A percentile compares a stretch with the other conserved stretches of the same genome.
Conservation (phyloP, 192 early-diverging fungal species). For the Coemansia sp. region DNA sequence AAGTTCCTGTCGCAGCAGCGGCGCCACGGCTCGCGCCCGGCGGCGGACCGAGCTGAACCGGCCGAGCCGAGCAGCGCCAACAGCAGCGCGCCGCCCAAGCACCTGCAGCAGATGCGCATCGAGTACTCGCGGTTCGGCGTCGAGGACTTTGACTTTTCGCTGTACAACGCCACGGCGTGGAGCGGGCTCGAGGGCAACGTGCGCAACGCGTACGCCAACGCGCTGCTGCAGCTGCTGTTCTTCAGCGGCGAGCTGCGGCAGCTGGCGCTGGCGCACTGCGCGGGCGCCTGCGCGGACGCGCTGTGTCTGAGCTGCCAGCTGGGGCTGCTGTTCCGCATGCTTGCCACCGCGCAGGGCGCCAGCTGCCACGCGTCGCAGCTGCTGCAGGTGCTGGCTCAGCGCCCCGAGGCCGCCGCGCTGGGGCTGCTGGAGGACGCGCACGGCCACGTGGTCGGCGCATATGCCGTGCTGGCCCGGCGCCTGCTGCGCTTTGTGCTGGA, state of each 20-base stretch:
- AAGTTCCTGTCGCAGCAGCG: slow-evolving; percentile 45
- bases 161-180: slow-evolving; percentile 83
- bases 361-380: slow-evolving; percentile 97
- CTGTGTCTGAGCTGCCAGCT: slow-evolving; percentile 89
- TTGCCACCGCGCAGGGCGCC: slow-evolving; percentile 81
- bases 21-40: slow-evolving; percentile 25
- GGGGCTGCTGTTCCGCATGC: slow-evolving; percentile 88
- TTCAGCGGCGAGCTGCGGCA: slow-evolving; percentile 62
- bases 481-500: slow-evolving; percentile 90
- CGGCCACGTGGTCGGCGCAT: slow-evolving; percentile 56
- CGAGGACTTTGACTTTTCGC: slow-evolving; percentile 99
- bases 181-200: slow-evolving; percentile 93
- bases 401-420: slow-evolving; percentile 80
- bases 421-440: slow-evolving; percentile 77
- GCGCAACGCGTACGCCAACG: slow-evolving; percentile 83
- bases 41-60: not conserved
- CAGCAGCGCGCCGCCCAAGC: no score
- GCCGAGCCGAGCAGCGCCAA: not conserved
- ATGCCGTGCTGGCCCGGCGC: slow-evolving; percentile 76
- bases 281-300: slow-evolving; percentile 61
- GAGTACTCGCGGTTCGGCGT: slow-evolving; percentile 82
- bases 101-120: slow-evolving; percentile 42
- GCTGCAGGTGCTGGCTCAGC: slow-evolving; percentile 73
- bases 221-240: slow-evolving; percentile 82
- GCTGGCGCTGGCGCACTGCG: slow-evolving; percentile 71